Percentiles rank a stretch among this genome's conserved stretches.
Evolutionary conservation across 2,329 filamentous ascomycete genomes (phyloP).

Genomic region (Colletotrichum paranaense): DNA sequence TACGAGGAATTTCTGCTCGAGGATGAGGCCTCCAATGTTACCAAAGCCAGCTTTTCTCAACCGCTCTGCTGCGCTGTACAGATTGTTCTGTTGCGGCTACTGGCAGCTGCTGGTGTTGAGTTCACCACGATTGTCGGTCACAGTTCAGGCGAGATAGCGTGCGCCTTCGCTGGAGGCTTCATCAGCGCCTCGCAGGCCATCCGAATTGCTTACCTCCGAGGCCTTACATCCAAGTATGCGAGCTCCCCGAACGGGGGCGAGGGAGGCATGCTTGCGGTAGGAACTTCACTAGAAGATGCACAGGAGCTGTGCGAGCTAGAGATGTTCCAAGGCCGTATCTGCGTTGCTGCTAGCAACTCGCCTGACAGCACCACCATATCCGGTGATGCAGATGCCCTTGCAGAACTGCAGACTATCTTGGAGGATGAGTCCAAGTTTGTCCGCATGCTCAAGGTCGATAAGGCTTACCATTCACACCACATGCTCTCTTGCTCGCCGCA

Average conservation of each 20-base stretch:
- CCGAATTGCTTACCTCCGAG: slow-evolving; percentile 39
- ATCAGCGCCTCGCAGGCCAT: slow-evolving; percentile 44
- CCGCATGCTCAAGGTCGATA: slow-evolving; percentile 43
- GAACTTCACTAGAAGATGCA: slow-evolving; percentile 35
- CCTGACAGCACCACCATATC: slow-evolving; percentile 38
- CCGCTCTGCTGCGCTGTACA: slow-evolving; percentile 35
- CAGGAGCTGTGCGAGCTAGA: slow-evolving; percentile 17
- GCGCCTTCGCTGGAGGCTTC: slow-evolving; percentile 59
- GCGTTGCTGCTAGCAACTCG: slow-evolving; percentile 40
- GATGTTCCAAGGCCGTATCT: slow-evolving; percentile 34
- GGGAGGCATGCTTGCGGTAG: slow-evolving; percentile 41
- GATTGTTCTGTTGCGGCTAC: slow-evolving; percentile 41
- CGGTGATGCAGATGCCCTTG: slow-evolving; percentile 44
- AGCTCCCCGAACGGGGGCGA: slow-evolving; percentile 19
- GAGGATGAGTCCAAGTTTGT: slow-evolving; percentile 39
- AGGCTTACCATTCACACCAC: slow-evolving; percentile 41
- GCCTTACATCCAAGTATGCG: slow-evolving; percentile 4
- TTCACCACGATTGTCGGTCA: slow-evolving; percentile 56
- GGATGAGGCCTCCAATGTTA: slow-evolving; percentile 36
- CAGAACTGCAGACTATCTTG: slow-evolving; percentile 37
- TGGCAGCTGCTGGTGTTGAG: slow-evolving; percentile 44
- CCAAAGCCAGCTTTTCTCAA: slow-evolving; percentile 37
- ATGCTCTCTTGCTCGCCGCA: background rate
- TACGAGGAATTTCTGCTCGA: slow-evolving; percentile 38
- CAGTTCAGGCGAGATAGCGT: slow-evolving; percentile 61